Conservation (phyloP, 139 green algal species). For the Micractinium conductrix region DNA sequence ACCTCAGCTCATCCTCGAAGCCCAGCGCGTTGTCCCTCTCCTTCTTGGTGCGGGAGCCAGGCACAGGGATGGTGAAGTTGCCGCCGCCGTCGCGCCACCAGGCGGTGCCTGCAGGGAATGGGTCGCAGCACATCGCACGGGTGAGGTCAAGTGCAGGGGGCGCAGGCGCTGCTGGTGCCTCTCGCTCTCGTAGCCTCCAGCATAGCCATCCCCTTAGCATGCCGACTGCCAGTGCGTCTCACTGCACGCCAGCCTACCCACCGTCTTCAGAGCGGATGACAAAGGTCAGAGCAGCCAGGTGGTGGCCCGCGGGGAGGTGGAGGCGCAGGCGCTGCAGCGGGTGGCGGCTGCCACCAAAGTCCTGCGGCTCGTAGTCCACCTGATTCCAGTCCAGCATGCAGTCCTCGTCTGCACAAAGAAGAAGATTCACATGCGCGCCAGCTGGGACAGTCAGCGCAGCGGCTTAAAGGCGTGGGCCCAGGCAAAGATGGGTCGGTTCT, state of each 20-base stretch:
- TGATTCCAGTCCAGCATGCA: conserved; percentile 20
- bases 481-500: too few relatives aligned
- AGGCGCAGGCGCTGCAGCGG: conserved; percentile 80
- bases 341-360: conserved; percentile 53
- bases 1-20: conserved; percentile 66
- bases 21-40: background rate
- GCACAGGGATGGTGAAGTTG: conserved; percentile 87
- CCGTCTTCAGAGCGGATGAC: conserved; percentile 77
- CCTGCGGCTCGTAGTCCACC: conserved; percentile 18
- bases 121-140: too few relatives aligned
- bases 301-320: conserved; percentile 58
- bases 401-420: conserved; percentile 30
- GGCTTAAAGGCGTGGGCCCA: too few relatives aligned
- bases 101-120: conserved; percentile 57
- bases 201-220: too few relatives aligned
- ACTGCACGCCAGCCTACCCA: background rate
- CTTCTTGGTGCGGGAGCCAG: conserved; percentile 31
- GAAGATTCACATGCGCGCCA: background rate
- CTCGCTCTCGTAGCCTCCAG: too few relatives aligned
- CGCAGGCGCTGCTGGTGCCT: background rate
- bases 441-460: too few relatives aligned
- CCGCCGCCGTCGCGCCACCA: conserved; percentile 87
- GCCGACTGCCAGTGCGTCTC: too few relatives aligned
- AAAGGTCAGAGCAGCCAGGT: conserved; percentile 66
- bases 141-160: background rate